phyloP scores from a whole-genome alignment of 2,329 filamentous ascomycete genomes.

The Epichloe sylvatica region DNA sequence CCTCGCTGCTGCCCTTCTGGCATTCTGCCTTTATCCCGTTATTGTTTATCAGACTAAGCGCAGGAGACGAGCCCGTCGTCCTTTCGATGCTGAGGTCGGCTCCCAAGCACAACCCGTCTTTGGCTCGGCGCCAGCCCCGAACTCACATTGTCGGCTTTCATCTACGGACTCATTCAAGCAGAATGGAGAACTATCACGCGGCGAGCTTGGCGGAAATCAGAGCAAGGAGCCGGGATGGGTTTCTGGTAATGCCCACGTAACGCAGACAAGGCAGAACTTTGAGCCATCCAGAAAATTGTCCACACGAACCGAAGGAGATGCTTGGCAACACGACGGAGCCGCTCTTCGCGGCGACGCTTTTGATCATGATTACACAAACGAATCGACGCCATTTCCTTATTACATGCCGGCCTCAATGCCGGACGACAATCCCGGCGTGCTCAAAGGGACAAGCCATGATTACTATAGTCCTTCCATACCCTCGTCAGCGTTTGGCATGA shows the following conservation, averaged over 20 bases:
- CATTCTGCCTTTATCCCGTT: conserved; percentile 27
- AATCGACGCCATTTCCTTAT: conserved; percentile 5
- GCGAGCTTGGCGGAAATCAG: conserved; percentile 9
- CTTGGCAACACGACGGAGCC: not conserved
- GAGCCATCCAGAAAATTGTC: not conserved
- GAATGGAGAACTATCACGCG: conserved; percentile 15
- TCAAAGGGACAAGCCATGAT: conserved; percentile 24
- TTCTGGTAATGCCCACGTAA: conserved; percentile 7
- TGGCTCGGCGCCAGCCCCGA: conserved; percentile 7
- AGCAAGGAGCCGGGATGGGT: conserved; percentile 16
- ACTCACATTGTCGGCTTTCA: conserved; percentile 19
- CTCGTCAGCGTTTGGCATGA: conserved; percentile 28
- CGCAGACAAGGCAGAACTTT: not conserved
- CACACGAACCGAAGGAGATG: not conserved
- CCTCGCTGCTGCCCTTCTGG: conserved; percentile 19
- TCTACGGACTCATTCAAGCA: conserved; percentile 24
- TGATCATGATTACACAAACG: conserved; percentile 5
- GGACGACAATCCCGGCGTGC: conserved; percentile 18
- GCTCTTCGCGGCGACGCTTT: not conserved
- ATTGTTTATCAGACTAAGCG: conserved; percentile 20
- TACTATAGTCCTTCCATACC: conserved; percentile 29
- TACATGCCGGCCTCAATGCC: conserved; percentile 15
- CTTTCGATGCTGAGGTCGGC: conserved; percentile 19
- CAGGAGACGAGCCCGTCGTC: conserved; percentile 11
- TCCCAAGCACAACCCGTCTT: conserved; percentile 9